Percentiles rank a stretch among this genome's conserved stretches.
Evolutionary conservation across 768 basidiomycete species (phyloP).

Genomic region (Cyclocybe aegerita): DNA sequence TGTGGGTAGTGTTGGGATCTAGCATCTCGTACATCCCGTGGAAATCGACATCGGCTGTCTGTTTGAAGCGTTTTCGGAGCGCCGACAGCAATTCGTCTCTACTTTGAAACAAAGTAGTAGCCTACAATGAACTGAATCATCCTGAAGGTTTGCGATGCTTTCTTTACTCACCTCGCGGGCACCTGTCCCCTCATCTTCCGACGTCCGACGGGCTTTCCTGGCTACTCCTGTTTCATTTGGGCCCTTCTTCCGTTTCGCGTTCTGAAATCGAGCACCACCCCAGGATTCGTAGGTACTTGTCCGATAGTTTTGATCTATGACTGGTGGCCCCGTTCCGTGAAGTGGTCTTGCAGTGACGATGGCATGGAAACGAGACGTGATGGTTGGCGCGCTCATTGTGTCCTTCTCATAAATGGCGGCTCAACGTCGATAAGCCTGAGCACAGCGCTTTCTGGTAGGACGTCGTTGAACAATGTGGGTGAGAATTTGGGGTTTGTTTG

Average conservation of each 20-base stretch:
- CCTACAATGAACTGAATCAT: conserved; percentile 17
- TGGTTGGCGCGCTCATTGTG: conserved; percentile 5
- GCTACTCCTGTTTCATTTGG: conserved; percentile 14
- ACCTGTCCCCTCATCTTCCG: conserved; percentile 20
- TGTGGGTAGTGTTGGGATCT: conserved; percentile 32
- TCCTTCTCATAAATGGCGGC: no score
- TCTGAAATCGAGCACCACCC: conserved; percentile 11
- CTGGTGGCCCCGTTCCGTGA: conserved; percentile 23
- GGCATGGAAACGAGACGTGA: conserved; percentile 30
- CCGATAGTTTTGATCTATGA: conserved; percentile 14
- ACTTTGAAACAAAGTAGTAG: conserved; percentile 26
- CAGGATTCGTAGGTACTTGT: conserved; percentile 16
- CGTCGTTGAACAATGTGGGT: no score
- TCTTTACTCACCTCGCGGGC: conserved; percentile 19
- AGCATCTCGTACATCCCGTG: conserved; percentile 36
- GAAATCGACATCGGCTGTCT: conserved; percentile 38
- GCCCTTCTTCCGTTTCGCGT: conserved; percentile 19
- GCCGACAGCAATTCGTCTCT: conserved; percentile 31
- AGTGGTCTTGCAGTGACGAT: conserved; percentile 29
- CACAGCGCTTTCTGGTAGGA: no score
- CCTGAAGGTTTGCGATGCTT: neutral
- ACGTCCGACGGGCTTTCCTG: conserved; percentile 19
- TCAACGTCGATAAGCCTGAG: no score
- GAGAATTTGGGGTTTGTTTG: no score
- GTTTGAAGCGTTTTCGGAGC: conserved; percentile 30